Evolutionary conservation across 805 yeast genomes (phyloP).

Genomic region (Wickerhamomyces bisporus): DNA sequence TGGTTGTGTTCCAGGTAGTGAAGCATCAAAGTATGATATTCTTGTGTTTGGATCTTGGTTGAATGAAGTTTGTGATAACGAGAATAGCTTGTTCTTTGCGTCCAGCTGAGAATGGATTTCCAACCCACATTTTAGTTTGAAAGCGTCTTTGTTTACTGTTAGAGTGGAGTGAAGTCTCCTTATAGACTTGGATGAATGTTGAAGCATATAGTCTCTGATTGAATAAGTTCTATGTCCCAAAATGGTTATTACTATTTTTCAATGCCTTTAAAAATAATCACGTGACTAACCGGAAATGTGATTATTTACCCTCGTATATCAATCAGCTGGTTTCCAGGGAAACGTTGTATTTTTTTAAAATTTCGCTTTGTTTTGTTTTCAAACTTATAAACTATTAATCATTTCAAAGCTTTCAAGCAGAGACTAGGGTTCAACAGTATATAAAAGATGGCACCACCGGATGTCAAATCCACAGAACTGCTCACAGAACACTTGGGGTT

Average conservation of each 20-base stretch:
- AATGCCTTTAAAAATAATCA: no score
- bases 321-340: no score
- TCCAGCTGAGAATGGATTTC: slow-evolving; percentile 90
- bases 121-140: slow-evolving; percentile 70
- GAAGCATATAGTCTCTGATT: no score
- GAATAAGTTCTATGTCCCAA: no score
- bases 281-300: no score
- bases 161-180: slow-evolving; percentile 1
- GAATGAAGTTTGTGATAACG: slow-evolving; percentile 48
- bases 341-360: no score
- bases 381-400: no score
- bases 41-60: slow-evolving; percentile 58
- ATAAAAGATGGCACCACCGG: slow-evolving; percentile 20
- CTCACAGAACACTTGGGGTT: slow-evolving; percentile 84
- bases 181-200: neutral
- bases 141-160: slow-evolving; percentile 21
- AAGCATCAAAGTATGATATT: slow-evolving; percentile 75
- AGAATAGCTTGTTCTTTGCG: slow-evolving; percentile 72
- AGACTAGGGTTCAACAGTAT: no score
- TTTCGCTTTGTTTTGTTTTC: no score
- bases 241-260: no score
- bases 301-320: no score
- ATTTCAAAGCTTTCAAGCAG: no score
- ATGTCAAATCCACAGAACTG: slow-evolving; percentile 35
- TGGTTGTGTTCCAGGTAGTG: slow-evolving; percentile 93